phyloP scores from a whole-genome alignment of 805 yeast species.

The Ogataea naganishii region DNA sequence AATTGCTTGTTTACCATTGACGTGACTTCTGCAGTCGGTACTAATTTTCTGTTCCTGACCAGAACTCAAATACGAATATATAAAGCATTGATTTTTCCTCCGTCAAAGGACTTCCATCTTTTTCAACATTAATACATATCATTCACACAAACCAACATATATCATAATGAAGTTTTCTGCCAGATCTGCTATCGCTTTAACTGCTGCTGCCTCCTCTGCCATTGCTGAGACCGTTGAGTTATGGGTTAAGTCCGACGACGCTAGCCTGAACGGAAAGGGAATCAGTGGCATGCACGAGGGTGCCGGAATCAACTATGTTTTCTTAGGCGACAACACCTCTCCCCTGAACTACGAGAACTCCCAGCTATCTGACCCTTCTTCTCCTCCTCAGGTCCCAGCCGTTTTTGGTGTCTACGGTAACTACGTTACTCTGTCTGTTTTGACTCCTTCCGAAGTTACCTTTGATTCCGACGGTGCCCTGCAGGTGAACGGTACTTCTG shows the following conservation, averaged over 20 bases:
- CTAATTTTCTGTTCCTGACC: too few relatives aligned
- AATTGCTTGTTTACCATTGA: too few relatives aligned
- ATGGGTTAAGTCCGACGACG: slow-evolving; percentile 17
- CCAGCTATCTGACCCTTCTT: slow-evolving; percentile 1
- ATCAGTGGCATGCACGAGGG: slow-evolving; percentile 30
- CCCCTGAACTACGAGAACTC: slow-evolving; percentile 13
- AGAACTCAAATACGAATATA: too few relatives aligned
- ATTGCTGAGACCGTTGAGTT: slow-evolving; percentile 15
- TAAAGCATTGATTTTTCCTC: too few relatives aligned
- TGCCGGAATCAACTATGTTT: slow-evolving; percentile 34
- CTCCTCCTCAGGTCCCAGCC: not conserved
- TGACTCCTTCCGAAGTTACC: slow-evolving; percentile 1
- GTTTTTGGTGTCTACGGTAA: slow-evolving; percentile 2
- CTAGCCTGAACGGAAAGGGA: slow-evolving; percentile 21
- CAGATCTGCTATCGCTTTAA: slow-evolving; percentile 8
- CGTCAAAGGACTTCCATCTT: too few relatives aligned
- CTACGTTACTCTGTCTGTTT: slow-evolving; percentile 5
- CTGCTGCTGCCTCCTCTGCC: slow-evolving; percentile 6
- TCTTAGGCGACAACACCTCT: slow-evolving; percentile 18
- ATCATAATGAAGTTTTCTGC: slow-evolving; percentile 10
- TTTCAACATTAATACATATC: too few relatives aligned
- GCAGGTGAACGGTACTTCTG: slow-evolving; percentile 21
- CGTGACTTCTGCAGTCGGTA: too few relatives aligned
- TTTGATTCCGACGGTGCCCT: slow-evolving; percentile 14
- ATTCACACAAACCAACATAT: too few relatives aligned